Conservation (phyloP, 768 basidiomycete species). For the Porpolomopsis calyptriformis region DNA sequence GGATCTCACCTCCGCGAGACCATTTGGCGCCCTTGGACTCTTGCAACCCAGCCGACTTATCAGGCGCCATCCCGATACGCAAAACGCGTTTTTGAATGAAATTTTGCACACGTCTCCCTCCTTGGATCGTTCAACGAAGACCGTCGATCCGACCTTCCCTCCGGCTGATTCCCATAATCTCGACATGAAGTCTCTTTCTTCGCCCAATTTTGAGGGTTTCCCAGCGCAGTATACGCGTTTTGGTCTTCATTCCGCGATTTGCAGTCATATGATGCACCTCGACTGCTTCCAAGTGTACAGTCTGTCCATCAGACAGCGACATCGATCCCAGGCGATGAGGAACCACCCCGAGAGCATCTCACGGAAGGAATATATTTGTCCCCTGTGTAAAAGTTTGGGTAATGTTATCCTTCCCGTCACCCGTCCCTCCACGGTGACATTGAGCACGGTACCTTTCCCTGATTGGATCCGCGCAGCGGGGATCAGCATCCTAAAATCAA, state of each 20-base stretch:
- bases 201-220: slow-evolving; percentile 63
- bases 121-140: slow-evolving; percentile 44
- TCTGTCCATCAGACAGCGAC: slow-evolving; percentile 75
- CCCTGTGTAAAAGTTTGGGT: slow-evolving; percentile 91
- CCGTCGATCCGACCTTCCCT: slow-evolving; percentile 30
- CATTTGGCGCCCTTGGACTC: slow-evolving; percentile 81
- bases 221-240: slow-evolving; percentile 65
- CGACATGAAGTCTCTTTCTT: slow-evolving; percentile 31
- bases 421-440: slow-evolving; percentile 34
- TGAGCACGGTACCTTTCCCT: slow-evolving; percentile 56
- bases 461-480: slow-evolving; percentile 89
- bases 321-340: slow-evolving; percentile 77
- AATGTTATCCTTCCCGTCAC: slow-evolving; percentile 87
- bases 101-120: slow-evolving; percentile 51
- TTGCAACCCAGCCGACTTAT: slow-evolving; percentile 83
- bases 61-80: slow-evolving; percentile 63
- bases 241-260: slow-evolving; percentile 78
- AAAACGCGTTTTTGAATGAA: slow-evolving; percentile 60
- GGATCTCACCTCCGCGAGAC: slow-evolving; percentile 57
- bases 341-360: slow-evolving; percentile 94
- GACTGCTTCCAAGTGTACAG: slow-evolving; percentile 90
- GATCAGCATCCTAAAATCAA: slow-evolving; percentile 79
- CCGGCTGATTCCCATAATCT: slow-evolving; percentile 40
- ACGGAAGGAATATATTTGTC: slow-evolving; percentile 91
- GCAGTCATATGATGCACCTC: slow-evolving; percentile 96